Evolutionary conservation across 2,329 filamentous ascomycete species (phyloP).

Genomic region (Aspergillus sp.): DNA sequence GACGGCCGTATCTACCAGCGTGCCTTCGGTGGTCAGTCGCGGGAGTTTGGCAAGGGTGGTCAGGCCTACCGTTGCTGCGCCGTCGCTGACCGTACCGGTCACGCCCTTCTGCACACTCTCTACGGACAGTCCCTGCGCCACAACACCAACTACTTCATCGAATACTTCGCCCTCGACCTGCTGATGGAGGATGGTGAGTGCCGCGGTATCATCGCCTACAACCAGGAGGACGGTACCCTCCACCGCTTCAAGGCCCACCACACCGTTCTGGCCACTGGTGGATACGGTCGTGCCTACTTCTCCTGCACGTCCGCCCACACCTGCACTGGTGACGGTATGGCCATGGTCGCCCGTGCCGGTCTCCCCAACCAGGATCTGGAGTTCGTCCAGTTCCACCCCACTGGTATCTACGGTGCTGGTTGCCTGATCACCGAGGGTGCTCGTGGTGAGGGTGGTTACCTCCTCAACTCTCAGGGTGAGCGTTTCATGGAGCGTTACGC

Average conservation of each 20-base stretch:
- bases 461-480: conserved; percentile 96
- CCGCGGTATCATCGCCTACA: conserved; percentile 95
- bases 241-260: conserved; percentile 96
- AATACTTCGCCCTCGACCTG: conserved; percentile 95
- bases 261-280: conserved; percentile 94
- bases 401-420: conserved; percentile 97
- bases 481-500: conserved; percentile 99
- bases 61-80: conserved; percentile 98
- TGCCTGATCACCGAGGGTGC: conserved; percentile 98
- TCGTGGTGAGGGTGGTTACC: conserved; percentile 96
- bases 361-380: conserved; percentile 99
- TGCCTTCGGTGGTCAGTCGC: conserved; percentile 96
- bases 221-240: conserved; percentile 96
- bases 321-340: conserved; percentile 98
- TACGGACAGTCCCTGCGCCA: conserved; percentile 96
- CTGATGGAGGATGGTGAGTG: conserved; percentile 98
- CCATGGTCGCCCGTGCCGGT: conserved; percentile 96
- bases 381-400: conserved; percentile 99
- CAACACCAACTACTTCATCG: conserved; percentile 99
- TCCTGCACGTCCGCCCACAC: conserved; percentile 97
- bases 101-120: conserved; percentile 95
- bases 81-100: conserved; percentile 93
- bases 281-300: conserved; percentile 98
- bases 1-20: conserved; percentile 98
- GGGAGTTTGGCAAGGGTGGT: conserved; percentile 92